A percentile compares a stretch with the other conserved stretches of the same genome.
Evolutionary conservation across 2,329 filamentous ascomycete genomes (phyloP).

Genomic region (Nigrospora osmanthi): DNA sequence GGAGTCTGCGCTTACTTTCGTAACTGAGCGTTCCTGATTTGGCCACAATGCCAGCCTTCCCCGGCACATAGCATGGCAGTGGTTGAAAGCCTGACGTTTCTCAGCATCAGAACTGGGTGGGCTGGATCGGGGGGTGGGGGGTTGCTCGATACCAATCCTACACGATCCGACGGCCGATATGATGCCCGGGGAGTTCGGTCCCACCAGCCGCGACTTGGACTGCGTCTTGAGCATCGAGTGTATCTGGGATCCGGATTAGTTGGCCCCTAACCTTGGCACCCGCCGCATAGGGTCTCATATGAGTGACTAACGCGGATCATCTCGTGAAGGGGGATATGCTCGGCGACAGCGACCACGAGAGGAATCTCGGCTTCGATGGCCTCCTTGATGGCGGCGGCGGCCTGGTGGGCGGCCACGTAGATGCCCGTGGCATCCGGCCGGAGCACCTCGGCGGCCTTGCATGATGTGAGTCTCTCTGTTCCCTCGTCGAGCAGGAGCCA

Average conservation of each 20-base stretch:
- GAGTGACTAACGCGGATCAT: constrained; percentile 52
- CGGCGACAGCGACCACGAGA: constrained; percentile 67
- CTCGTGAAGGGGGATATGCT: constrained; percentile 69
- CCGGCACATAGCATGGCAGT: constrained; percentile 61
- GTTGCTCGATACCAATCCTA: constrained; percentile 20
- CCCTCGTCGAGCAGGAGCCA: neutral
- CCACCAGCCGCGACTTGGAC: constrained; percentile 60
- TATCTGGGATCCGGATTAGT: constrained; percentile 35
- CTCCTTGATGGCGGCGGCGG: constrained; percentile 66
- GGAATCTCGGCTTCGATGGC: constrained; percentile 71
- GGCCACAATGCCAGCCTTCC: constrained; percentile 61
- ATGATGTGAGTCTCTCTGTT: neutral
- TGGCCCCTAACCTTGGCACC: neutral
- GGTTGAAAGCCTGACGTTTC: constrained; percentile 67
- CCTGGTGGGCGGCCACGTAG: constrained; percentile 71
- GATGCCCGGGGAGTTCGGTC: constrained; percentile 67
- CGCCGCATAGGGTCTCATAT: neutral
- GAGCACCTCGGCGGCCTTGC: constrained; percentile 57
- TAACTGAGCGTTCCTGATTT: constrained; percentile 71
- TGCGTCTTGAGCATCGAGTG: constrained; percentile 63
- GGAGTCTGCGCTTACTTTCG: constrained; percentile 32
- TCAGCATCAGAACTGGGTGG: neutral
- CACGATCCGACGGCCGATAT: constrained; percentile 64
- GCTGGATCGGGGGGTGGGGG: neutral
- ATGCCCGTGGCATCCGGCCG: constrained; percentile 74